phyloP scores from a whole-genome alignment of 2,329 filamentous ascomycete species.

The Fusarium sp. region DNA sequence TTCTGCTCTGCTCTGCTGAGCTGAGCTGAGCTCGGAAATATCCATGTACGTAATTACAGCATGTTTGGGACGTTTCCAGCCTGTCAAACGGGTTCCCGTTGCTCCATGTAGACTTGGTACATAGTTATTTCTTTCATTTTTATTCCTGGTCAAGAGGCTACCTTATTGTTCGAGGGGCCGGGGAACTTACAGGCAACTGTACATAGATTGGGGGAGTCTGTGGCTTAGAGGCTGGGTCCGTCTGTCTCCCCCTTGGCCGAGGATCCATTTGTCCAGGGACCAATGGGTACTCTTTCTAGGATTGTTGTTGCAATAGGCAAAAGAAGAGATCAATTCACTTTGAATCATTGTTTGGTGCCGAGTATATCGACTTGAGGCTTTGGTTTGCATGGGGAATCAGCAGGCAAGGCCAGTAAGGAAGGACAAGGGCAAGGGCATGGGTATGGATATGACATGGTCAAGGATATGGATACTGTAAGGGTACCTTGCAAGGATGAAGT shows the following conservation, averaged over 20 bases:
- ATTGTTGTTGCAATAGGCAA: slow-evolving; percentile 1
- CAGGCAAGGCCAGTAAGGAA: slow-evolving; percentile 1
- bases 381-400: slow-evolving; percentile 6
- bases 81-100: neutral
- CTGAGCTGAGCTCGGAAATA: neutral
- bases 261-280: slow-evolving; percentile 7
- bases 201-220: neutral
- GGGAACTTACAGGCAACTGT: neutral
- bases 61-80: neutral
- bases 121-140: neutral
- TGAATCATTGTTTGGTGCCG: slow-evolving; percentile 16
- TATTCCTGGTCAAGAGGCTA: slow-evolving; percentile 3
- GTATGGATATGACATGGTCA: neutral
- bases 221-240: slow-evolving; percentile 17
- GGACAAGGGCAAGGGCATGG: no score
- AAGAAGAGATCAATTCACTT: neutral
- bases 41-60: neutral
- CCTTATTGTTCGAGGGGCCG: neutral
- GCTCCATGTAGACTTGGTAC: neutral
- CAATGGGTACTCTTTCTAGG: neutral
- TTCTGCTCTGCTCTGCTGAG: neutral
- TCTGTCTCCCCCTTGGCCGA: neutral
- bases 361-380: slow-evolving; percentile 4
- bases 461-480: slow-evolving; percentile 5
- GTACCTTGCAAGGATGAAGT: neutral